phyloP scores from a whole-genome alignment of 2,329 filamentous ascomycete species.

The Thielaviopsis musarum region DNA sequence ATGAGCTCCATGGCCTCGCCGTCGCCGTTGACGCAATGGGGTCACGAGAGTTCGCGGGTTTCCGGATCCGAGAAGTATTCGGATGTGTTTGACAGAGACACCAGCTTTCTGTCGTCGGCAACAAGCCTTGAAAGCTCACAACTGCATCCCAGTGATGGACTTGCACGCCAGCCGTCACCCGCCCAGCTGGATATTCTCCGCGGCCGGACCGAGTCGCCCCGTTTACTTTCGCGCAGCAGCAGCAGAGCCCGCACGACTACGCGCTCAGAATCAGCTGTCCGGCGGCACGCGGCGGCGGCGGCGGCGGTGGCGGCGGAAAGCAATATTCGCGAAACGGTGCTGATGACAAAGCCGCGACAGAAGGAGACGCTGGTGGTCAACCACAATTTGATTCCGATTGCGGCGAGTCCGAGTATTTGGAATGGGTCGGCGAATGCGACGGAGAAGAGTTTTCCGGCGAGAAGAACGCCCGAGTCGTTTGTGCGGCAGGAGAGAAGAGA shows the following conservation, averaged over 20 bases:
- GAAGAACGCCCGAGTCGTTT: no score
- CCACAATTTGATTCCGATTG: constrained; percentile 1
- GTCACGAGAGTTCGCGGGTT: neutral
- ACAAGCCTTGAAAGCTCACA: neutral
- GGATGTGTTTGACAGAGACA: neutral
- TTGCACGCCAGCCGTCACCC: neutral
- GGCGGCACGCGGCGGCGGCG: neutral
- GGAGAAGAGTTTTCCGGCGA: neutral
- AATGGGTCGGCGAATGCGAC: neutral
- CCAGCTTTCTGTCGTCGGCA: neutral
- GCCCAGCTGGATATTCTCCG: neutral
- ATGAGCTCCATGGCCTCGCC: neutral
- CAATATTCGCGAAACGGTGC: neutral
- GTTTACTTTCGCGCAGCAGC: neutral
- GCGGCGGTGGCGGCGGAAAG: neutral
- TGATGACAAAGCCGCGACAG: neutral
- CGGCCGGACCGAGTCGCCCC: neutral
- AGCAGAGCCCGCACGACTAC: neutral
- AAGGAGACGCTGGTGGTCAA: neutral
- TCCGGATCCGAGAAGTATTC: neutral
- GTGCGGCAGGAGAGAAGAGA: no score
- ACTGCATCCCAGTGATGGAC: neutral
- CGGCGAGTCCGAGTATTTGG: constrained; percentile 2
- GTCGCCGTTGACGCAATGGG: neutral
- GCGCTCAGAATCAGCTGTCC: neutral